Evolutionary conservation across 2,329 filamentous ascomycete genomes (phyloP).

Genomic region (Basipetospora sp.): DNA sequence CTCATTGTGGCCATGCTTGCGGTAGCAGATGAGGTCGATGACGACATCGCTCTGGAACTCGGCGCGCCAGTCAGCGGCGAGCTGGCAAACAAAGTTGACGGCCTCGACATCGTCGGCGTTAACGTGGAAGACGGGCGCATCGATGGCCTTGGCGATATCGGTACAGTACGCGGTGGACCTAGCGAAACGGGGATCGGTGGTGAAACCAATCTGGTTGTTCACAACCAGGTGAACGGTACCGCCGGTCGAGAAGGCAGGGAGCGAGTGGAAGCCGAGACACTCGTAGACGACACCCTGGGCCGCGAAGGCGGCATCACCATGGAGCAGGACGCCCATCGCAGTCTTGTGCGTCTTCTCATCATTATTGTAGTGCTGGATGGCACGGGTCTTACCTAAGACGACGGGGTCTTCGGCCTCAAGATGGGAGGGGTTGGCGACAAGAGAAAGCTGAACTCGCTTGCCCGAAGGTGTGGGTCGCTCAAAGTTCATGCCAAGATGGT

Average conservation of each 20-base stretch:
- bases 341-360: conserved; percentile 79
- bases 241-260: conserved; percentile 91
- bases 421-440: conserved; percentile 96
- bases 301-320: conserved; percentile 94
- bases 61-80: conserved; percentile 93
- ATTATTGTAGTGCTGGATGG: conserved; percentile 97
- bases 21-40: conserved; percentile 96
- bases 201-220: conserved; percentile 99
- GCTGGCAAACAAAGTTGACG: conserved; percentile 93
- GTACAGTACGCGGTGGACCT: conserved; percentile 98
- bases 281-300: conserved; percentile 97
- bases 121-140: conserved; percentile 96
- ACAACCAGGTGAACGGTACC: conserved; percentile 94
- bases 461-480: conserved; percentile 94
- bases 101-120: conserved; percentile 98
- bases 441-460: conserved; percentile 96
- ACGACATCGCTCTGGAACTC: conserved; percentile 98
- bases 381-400: conserved; percentile 90
- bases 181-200: conserved; percentile 90
- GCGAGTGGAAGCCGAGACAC: conserved; percentile 90
- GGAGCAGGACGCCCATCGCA: conserved; percentile 89
- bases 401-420: conserved; percentile 96
- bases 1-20: conserved; percentile 98
- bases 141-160: conserved; percentile 96
- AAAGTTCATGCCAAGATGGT: conserved; percentile 99